Evolutionary conservation across 768 basidiomycete genomes (phyloP), one percentile per base, ranked within the genome.

Genomic region (Pleurotus salmoneostramineus): DNA sequence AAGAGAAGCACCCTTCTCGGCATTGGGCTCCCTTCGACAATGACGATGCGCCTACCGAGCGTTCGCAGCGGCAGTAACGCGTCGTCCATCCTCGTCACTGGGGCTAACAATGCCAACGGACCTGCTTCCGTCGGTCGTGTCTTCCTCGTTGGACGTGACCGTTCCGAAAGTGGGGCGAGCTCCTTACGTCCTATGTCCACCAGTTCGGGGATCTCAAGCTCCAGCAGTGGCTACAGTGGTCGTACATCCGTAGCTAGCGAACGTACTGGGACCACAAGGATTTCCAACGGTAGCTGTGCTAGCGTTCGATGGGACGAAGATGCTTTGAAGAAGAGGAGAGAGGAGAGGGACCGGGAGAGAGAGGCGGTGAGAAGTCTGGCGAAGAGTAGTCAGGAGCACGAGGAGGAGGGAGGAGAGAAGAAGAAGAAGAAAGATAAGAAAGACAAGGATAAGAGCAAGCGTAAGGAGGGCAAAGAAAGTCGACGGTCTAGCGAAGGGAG

Each of bases 1-100:
- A 86, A 83, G 79, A 88, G 86, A 65, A 74, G 77, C 35, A 82
- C 81, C 34, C 82, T 85, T 52, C 73, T 90, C 7, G 87, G 84
- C 0, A 68, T 89, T 2, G 86, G 86, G 0, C 61, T 87, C 12
- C 87, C 87, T 0, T 83, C 83, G 1, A 78, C 80, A 5, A 71
- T 79, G 66, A 72, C 62, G 3, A 63, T 65, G 59, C 62, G 83
- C 1, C 60, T 84, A 0, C 81, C 76, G 1, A 71, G 67, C 3
- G 69, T 72, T 36, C 66, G 79, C 6, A 69, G 66, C 36, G 76
- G 75, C 1, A 77, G 76, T 0, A 75, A 69, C 4, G 72, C 75
- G 1, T 72, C 73, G 0, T 74, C 73, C 0, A 66, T 68, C 27
- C 57, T 54, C 50, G 63, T 51, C 46, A 50, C 49, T 45, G 62